phyloP scores from a whole-genome alignment of 768 basidiomycete genomes.

The Amanita exitialis region DNA sequence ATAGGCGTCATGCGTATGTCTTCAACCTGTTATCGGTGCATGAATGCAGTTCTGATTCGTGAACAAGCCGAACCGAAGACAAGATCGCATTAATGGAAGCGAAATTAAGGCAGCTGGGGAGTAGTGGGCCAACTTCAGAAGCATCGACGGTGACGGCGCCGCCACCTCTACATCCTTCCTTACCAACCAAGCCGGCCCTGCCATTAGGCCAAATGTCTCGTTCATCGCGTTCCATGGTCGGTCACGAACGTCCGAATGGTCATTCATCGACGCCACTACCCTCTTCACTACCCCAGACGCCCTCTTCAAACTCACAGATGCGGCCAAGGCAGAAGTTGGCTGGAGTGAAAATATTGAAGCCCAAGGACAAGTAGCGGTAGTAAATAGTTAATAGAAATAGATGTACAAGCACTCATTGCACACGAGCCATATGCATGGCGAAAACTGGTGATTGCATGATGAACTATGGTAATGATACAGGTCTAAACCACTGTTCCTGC shows the following conservation, averaged over 20 bases:
- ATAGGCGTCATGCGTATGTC: conserved; percentile 42
- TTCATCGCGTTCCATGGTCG: conserved; percentile 5
- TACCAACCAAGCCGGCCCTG: conserved; percentile 34
- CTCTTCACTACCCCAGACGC: conserved; percentile 12
- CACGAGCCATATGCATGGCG: neutral
- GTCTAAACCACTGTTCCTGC: conserved; percentile 93
- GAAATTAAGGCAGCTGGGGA: conserved; percentile 76
- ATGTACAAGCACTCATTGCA: neutral
- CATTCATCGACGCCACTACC: conserved; percentile 12
- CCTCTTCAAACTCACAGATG: conserved; percentile 6
- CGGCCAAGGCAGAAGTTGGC: conserved; percentile 10
- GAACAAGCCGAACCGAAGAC: conserved; percentile 49
- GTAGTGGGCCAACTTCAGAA: conserved; percentile 19
- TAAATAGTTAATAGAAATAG: neutral
- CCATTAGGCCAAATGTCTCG: conserved; percentile 12
- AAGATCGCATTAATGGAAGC: conserved; percentile 97
- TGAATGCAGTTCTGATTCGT: conserved; percentile 6
- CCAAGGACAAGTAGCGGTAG: conserved; percentile 10
- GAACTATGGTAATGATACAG: neutral
- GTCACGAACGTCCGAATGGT: conserved; percentile 3
- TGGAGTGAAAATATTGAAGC: conserved; percentile 10
- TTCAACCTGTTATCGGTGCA: neutral
- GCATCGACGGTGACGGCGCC: conserved; percentile 8
- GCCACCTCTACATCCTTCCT: conserved; percentile 22
- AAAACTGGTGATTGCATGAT: neutral